Evolutionary conservation across 768 basidiomycete genomes (phyloP).

Genomic region (Sporobolomyces roseus): DNA sequence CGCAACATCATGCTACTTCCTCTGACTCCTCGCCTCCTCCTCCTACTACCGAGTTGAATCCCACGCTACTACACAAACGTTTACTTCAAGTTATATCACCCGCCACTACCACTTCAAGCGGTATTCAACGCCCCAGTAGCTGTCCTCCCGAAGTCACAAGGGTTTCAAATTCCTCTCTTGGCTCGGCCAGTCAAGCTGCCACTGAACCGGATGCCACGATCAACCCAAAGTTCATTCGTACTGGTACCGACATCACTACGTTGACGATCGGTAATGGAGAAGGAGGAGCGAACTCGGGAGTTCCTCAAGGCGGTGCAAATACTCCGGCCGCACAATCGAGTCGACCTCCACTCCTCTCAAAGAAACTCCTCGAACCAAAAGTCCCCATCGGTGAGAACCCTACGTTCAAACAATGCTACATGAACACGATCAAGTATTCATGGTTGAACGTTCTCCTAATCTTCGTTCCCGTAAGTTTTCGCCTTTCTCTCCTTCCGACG

Average conservation of each 20-base stretch:
- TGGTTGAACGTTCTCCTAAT: slow-evolving; percentile 45
- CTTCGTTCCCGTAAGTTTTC: slow-evolving; percentile 32
- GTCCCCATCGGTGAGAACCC: slow-evolving; percentile 31
- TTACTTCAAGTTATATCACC: slow-evolving; percentile 18
- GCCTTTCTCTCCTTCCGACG: neutral
- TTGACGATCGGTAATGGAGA: neutral
- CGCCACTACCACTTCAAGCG: neutral
- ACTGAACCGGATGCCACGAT: too few species aligned
- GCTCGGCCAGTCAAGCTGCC: too few species aligned
- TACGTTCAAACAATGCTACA: slow-evolving; percentile 15
- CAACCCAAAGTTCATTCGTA: too few species aligned
- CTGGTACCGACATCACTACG: neutral
- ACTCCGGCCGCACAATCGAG: neutral
- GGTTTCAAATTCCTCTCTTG: too few species aligned
- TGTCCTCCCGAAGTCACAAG: neutral
- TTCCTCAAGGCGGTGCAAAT: neutral
- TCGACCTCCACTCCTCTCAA: slow-evolving; percentile 26
- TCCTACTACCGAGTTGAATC: slow-evolving; percentile 14
- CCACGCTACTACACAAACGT: neutral
- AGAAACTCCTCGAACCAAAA: slow-evolving; percentile 33
- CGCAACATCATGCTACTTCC: neutral
- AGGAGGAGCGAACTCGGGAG: neutral
- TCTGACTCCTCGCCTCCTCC: neutral
- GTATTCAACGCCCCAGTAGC: slow-evolving; percentile 5
- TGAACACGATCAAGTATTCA: slow-evolving; percentile 30